These are phyloP conservation scores for Acer negundo DNA, from an alignment of 345 rosid genomes.

Conservation along the genomic window DNA sequence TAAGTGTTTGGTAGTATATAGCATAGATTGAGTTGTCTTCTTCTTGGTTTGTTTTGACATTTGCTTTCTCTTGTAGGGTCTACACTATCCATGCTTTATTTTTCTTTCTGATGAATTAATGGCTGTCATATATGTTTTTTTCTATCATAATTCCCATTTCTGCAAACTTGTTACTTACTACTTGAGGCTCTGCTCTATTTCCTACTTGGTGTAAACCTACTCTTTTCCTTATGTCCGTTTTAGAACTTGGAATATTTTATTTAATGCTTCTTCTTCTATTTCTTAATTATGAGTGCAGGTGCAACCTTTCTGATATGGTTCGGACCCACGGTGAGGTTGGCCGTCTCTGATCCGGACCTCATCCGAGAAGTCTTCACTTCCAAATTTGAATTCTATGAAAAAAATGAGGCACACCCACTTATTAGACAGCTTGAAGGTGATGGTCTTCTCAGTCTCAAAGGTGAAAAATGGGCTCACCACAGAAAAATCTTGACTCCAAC, in stretches of 20 bases:
- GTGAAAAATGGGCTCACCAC: constrained; percentile 76
- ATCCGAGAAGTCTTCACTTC: constrained; percentile 66
- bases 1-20: constrained; percentile 27
- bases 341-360: constrained; percentile 77
- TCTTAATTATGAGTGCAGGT: constrained; percentile 35
- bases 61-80: constrained; percentile 32
- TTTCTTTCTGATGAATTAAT: constrained; percentile 27
- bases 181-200: constrained; percentile 36
- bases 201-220: constrained; percentile 31
- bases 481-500: constrained; percentile 71
- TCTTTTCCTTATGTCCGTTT: neutral
- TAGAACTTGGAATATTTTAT: neutral
- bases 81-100: constrained; percentile 41
- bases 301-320: constrained; percentile 79
- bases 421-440: constrained; percentile 71
- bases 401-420: constrained; percentile 53
- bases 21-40: constrained; percentile 43
- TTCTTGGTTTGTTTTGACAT: constrained; percentile 28
- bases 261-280: neutral
- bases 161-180: constrained; percentile 46
- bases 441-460: constrained; percentile 71
- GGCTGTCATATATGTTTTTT: constrained; percentile 32
- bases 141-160: constrained; percentile 38
- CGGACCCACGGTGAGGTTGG: constrained; percentile 75
- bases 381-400: constrained; percentile 66